phyloP scores from a whole-genome alignment of 176 grass and related monocot species.

The sorghum (Sorghum bicolor) region Sorghum_bicolor_NCBIv3 NC_012874.2:10380501-10381000 shows the following conservation, averaged over 20 bases:
- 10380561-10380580: no score
- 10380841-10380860: neutral
- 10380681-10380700: neutral
- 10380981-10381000: no score
- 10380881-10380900: neutral
- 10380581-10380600: no score
- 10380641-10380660: neutral
- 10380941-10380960: no score
- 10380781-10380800: neutral
- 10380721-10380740: neutral
- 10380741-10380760: neutral
- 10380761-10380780: slow-evolving; percentile 13
- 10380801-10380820: neutral
- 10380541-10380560: no score
- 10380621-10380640: neutral
- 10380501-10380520: no score
- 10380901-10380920: neutral
- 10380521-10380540: no score
- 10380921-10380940: no score
- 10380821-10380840: neutral
- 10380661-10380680: slow-evolving; percentile 15
- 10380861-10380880: neutral
- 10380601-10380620: no score
- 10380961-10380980: no score
- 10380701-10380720: neutral